Evolutionary conservation across 2,329 filamentous ascomycete species (phyloP), one percentile per base, ranked within the genome.

Genomic region (Sarocladium strictum): DNA sequence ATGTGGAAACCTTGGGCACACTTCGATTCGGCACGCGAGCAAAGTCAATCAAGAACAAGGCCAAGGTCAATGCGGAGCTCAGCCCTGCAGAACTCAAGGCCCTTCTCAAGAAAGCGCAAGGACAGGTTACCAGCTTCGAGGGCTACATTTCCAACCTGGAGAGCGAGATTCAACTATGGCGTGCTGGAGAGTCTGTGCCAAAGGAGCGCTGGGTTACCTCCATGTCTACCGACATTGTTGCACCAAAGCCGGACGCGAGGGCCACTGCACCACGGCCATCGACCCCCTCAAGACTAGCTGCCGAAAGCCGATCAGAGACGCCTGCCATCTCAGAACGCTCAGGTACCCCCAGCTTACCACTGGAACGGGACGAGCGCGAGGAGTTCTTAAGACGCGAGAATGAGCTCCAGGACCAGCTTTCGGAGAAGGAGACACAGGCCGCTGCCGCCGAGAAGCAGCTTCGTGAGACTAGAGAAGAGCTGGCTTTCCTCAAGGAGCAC

Each of bases 11-110:
- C 0, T 75, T 97, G 50, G 87, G 91, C 60, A 99, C 94, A 1
- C 75, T 99, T 57, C 84, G 92, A 45, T 99, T 97, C 67, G 94
- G 94, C 76, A 95, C 94, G 73, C 81, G 94, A 68, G 94, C 94
- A 56, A 99, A 99, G 78, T 89, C 90, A 0, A 99, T 99, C 77
- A 97, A 97, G 86, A 97, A 97, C 78, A 97, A 97, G 80, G 94
- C 94, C 72, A 99, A 97, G 86, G 88, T 99, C 81, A 99, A 99
- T 68, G 92, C 93, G 45, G 94, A 99, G 72, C 83, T 99, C 64
- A 97, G 93, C 65, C 94, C 94, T 45, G 85, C 91, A 12, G 94
- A 99, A 72, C 84, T 99, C 77, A 99, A 97, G 74, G 80, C 85
- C 51, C 80, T 97, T 65, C 84, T 99, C 68, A 92, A 90, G 74